phyloP scores from a whole-genome alignment of 2,329 filamentous ascomycete genomes.

The Sporothrix pallida region DNA sequence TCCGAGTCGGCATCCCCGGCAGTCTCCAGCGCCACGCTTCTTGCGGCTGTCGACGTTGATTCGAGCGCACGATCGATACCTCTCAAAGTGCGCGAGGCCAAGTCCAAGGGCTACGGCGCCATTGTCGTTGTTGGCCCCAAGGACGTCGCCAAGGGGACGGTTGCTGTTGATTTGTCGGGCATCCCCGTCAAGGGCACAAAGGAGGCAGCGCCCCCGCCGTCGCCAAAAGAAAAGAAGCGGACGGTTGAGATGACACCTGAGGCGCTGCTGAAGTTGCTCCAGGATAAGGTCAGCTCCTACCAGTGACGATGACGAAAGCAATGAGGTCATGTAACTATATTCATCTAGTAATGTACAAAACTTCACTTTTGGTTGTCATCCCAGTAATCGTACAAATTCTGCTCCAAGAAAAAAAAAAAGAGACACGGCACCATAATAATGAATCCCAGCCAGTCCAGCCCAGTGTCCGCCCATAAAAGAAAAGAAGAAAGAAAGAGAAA shows the following conservation, averaged over 20 bases:
- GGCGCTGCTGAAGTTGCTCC: slow-evolving; percentile 54
- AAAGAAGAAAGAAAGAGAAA: not conserved
- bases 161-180: slow-evolving; percentile 54
- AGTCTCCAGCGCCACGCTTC: slow-evolving; percentile 56
- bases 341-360: slow-evolving; percentile 1
- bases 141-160: slow-evolving; percentile 63
- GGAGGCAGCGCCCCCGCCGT: not conserved
- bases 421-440: not conserved
- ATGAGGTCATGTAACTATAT: slow-evolving; percentile 13
- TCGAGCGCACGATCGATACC: slow-evolving; percentile 64
- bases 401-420: not conserved
- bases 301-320: slow-evolving; percentile 43
- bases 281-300: slow-evolving; percentile 54
- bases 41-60: slow-evolving; percentile 72
- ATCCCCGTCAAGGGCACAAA: slow-evolving; percentile 29
- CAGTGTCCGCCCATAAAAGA: not conserved
- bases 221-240: slow-evolving; percentile 19
- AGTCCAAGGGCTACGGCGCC: slow-evolving; percentile 71
- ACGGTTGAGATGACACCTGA: slow-evolving; percentile 48
- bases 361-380: not conserved
- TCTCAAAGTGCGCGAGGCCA: slow-evolving; percentile 76
- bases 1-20: not conserved
- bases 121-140: slow-evolving; percentile 74
- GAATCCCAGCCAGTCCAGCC: not conserved
- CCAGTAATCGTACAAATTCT: not conserved